Conservation (phyloP, 2,329 filamentous ascomycete species). For the Colletotrichum siamense region DNA sequence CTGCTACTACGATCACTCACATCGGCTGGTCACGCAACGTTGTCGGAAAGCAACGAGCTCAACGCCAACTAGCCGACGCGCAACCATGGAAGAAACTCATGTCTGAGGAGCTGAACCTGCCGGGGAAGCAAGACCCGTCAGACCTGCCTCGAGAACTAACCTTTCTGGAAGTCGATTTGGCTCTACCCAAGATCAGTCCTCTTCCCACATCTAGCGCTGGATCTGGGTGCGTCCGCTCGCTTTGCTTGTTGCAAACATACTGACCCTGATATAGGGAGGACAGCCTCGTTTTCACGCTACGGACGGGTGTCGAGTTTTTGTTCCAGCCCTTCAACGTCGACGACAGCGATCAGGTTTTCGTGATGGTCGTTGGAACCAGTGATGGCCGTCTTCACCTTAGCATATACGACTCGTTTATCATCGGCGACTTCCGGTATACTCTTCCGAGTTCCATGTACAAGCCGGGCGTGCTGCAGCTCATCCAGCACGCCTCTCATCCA, state of each 20-base stretch:
- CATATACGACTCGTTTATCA: constrained; percentile 85
- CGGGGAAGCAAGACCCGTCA: constrained; percentile 30
- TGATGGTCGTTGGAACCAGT: constrained; percentile 76
- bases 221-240: constrained; percentile 56
- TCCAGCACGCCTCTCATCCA: constrained; percentile 74
- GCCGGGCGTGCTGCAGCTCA: constrained; percentile 41
- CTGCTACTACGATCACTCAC: constrained; percentile 50
- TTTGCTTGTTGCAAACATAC: not conserved
- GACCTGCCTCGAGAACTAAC: constrained; percentile 77
- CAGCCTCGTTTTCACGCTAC: constrained; percentile 71
- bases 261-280: constrained; percentile 45
- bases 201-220: constrained; percentile 67
- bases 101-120: constrained; percentile 29
- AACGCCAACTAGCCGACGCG: constrained; percentile 17
- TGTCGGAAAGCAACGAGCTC: constrained; percentile 27
- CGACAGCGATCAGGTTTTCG: constrained; percentile 77
- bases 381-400: constrained; percentile 77
- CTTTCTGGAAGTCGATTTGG: constrained; percentile 76
- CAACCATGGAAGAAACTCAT: constrained; percentile 35
- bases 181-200: constrained; percentile 77
- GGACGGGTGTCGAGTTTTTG: constrained; percentile 72
- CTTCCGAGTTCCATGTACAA: constrained; percentile 32
- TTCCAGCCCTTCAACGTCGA: constrained; percentile 68
- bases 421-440: constrained; percentile 68
- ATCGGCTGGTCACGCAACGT: constrained; percentile 59